phyloP scores from a whole-genome alignment of 164 flowering plant species.

The Brasenia schreberi region DNA sequence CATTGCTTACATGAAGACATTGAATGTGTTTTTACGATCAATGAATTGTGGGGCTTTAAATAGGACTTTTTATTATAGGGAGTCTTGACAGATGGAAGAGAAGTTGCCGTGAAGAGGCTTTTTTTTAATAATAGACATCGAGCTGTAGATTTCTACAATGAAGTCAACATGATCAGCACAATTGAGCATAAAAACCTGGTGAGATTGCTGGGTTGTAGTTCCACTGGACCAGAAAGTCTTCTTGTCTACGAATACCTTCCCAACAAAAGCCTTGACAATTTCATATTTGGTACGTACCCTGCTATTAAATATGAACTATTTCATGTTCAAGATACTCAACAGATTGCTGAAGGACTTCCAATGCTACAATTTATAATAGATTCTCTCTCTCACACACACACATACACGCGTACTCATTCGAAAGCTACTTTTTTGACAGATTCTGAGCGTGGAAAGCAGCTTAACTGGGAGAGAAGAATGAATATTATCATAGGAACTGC shows the following conservation, averaged over 20 bases:
- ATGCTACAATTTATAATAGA: neutral
- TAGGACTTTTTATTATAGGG: constrained; percentile 21
- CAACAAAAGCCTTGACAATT: constrained; percentile 45
- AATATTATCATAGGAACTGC: constrained; percentile 48
- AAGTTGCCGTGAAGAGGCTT: constrained; percentile 55
- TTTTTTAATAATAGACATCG: constrained; percentile 19
- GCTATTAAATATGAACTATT: no score
- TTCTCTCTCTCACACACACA: neutral
- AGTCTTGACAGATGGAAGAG: constrained; percentile 48
- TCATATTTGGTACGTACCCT: constrained; percentile 35
- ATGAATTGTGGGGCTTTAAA: no score
- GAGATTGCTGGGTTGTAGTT: constrained; percentile 47
- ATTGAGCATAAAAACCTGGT: constrained; percentile 52
- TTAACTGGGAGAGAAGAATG: constrained; percentile 49
- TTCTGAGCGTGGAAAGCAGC: constrained; percentile 33
- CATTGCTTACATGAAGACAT: neutral
- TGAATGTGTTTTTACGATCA: no score
- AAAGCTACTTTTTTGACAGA: constrained; percentile 26
- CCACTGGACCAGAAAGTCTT: constrained; percentile 27
- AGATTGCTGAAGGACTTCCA: neutral
- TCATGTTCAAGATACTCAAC: no score
- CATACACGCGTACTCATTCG: neutral
- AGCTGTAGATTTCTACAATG: constrained; percentile 32
- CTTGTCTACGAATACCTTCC: constrained; percentile 51
- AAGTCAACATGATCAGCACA: constrained; percentile 42